Base-by-base conservation (phyloP, 441 rosid genomes). In the Eruca vesicaria region DNA sequence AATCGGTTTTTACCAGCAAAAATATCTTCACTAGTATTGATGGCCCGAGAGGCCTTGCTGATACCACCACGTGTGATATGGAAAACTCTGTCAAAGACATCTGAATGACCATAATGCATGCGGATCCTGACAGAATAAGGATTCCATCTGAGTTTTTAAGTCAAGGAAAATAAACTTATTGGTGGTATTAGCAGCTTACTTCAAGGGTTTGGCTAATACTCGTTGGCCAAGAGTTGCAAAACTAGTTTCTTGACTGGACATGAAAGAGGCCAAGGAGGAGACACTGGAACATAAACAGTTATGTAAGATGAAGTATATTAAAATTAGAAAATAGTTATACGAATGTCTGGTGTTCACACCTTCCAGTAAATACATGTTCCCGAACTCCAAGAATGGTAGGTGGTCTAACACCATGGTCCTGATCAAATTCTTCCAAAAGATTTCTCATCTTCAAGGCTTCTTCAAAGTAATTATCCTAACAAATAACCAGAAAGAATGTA, bases 401-500 rank as follows among this genome's bases (percentile, higher is more conserved):
- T 75, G 90, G 85, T 68, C 82, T 93, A 76, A 90, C 84, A 31
- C 99, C 99, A 79, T 96, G 97, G 83, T 96, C 86, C 45, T 72
- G 15, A 36, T 87, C 84, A 56, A 96, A 96, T 80, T 93, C 98
- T 78, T 93, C 98, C 65, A 96, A 86, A 69, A 96, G 97, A 84
- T 96, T 96, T 80, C 99, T 86, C 97, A 94, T 87, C 83, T 96
- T 96, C 81, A 96, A 80, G 59, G 99, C 99, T 82, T 96, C 99
- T 82, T 96, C 99, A 81, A 96, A 94, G 81, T 96, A 94, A 79
- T 96, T 96, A 82, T 96, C 99, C 99, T 94, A 68, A 58, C 43
- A 36, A 65, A 56, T 52, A 53, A 35, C 14, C 16, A 11, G 41
- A 5, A 41, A 31, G 29, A 56, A 76, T 36, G 41, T 15, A 69